Conservation (phyloP, 331 rosid genomes). For the Pyrus hybrid region DNA sequence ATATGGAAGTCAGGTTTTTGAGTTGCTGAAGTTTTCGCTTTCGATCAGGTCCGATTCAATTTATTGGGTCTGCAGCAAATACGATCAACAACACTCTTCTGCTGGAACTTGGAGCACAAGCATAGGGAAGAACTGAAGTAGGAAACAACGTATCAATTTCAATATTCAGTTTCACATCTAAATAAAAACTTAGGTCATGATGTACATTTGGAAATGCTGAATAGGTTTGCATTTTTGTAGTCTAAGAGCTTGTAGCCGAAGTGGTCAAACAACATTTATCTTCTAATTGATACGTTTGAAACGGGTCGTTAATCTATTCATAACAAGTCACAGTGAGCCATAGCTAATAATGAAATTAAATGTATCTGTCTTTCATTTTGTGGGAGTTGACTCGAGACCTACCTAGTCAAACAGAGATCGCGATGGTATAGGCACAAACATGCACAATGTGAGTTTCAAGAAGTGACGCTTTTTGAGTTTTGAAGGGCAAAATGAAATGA, state of each 20-base stretch:
- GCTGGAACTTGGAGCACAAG: constrained; percentile 11
- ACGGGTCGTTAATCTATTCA: too few species aligned
- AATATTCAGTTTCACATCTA: background rate
- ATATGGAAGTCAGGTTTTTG: background rate
- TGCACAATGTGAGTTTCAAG: too few species aligned
- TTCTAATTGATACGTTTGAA: background rate
- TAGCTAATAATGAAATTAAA: background rate
- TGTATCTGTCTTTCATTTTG: too few species aligned
- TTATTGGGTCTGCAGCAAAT: constrained; percentile 8
- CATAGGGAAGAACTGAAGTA: background rate
- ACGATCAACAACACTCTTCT: background rate
- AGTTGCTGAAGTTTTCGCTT: background rate
- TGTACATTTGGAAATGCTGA: background rate
- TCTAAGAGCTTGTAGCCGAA: too few species aligned
- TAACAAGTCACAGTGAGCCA: too few species aligned
- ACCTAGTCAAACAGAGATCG: background rate
- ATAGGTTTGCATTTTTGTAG: too few species aligned
- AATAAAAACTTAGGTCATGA: background rate
- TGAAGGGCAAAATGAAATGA: too few species aligned
- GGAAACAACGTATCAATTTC: background rate
- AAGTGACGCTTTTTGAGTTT: too few species aligned
- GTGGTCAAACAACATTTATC: too few species aligned
- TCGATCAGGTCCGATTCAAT: constrained; percentile 15
- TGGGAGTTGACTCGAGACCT: background rate
- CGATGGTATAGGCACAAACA: background rate